Percentiles rank a stretch among this genome's conserved stretches.
Evolutionary conservation across 1,139 yeast genomes (phyloP).

Genomic region (Geotrichum klebahnii): DNA sequence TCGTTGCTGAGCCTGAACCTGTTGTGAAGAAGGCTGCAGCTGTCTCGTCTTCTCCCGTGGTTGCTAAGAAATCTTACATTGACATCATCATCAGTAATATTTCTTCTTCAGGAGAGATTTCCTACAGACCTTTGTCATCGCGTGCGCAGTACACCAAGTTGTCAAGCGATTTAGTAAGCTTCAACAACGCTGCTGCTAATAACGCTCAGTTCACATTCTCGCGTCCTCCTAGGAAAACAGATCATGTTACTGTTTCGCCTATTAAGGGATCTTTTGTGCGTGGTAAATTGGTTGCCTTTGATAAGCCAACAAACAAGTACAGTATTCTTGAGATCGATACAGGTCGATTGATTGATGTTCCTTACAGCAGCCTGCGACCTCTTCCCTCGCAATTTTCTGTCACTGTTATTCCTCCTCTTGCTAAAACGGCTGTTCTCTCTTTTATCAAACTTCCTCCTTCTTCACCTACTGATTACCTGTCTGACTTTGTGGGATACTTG

Average conservation of each 20-base stretch:
- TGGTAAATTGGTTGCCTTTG: constrained; percentile 53
- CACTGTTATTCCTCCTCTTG: constrained; percentile 50
- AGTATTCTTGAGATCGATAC: constrained; percentile 62
- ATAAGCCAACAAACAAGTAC: constrained; percentile 46
- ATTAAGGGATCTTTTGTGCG: constrained; percentile 57
- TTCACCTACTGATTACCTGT: constrained; percentile 54
- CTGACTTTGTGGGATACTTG: constrained; percentile 56
- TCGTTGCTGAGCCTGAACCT: constrained; percentile 35
- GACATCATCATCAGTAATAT: constrained; percentile 63
- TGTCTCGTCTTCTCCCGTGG: constrained; percentile 21
- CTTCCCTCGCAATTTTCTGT: constrained; percentile 53
- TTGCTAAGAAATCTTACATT: constrained; percentile 43
- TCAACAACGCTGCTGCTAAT: constrained; percentile 44
- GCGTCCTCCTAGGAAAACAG: constrained; percentile 51
- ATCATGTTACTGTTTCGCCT: constrained; percentile 56
- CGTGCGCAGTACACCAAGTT: constrained; percentile 29
- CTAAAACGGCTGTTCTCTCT: constrained; percentile 55
- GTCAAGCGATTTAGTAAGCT: constrained; percentile 40
- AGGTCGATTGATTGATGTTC: constrained; percentile 55
- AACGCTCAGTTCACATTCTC: constrained; percentile 31
- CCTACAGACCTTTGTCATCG: constrained; percentile 45
- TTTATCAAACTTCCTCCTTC: constrained; percentile 59
- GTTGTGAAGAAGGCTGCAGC: constrained; percentile 17
- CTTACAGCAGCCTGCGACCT: constrained; percentile 47
- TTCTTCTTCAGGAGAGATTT: constrained; percentile 49